Percentiles rank a stretch among this genome's conserved stretches.
Evolutionary conservation across 2,329 filamentous ascomycete genomes (phyloP).

Genomic region (Rhinocladiella similis): DNA sequence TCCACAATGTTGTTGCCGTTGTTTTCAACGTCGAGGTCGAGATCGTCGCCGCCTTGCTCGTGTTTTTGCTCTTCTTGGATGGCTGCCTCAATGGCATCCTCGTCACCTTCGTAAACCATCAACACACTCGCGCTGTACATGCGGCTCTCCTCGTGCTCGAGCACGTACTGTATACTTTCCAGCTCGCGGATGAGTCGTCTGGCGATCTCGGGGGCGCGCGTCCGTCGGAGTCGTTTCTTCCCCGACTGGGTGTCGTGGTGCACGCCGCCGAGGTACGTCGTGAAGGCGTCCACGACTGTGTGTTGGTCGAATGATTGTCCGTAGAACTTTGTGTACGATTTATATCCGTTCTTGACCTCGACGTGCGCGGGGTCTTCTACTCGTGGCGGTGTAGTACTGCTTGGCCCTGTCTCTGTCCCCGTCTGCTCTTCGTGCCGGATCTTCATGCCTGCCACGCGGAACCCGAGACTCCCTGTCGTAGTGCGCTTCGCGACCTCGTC

Average conservation of each 20-base stretch:
- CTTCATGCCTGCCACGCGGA: slow-evolving; percentile 67
- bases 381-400: slow-evolving; percentile 45
- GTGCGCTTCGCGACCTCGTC: slow-evolving; percentile 22
- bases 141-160: slow-evolving; percentile 60
- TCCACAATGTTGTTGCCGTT: slow-evolving; percentile 9
- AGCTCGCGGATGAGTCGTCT: slow-evolving; percentile 44
- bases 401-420: slow-evolving; percentile 24
- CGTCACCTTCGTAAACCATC: slow-evolving; percentile 67
- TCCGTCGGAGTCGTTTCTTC: slow-evolving; percentile 30
- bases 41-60: neutral
- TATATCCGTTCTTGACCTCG: slow-evolving; percentile 49
- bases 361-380: slow-evolving; percentile 37
- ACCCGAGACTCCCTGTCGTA: slow-evolving; percentile 51
- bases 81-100: slow-evolving; percentile 53
- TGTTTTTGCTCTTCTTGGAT: slow-evolving; percentile 38
- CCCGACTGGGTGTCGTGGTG: slow-evolving; percentile 7
- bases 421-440: slow-evolving; percentile 48
- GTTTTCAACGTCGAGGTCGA: neutral
- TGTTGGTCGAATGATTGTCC: slow-evolving; percentile 57
- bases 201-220: slow-evolving; percentile 46
- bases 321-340: slow-evolving; percentile 66
- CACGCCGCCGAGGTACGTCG: slow-evolving; percentile 52
- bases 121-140: slow-evolving; percentile 68
- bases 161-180: slow-evolving; percentile 45
- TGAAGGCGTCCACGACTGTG: slow-evolving; percentile 59